Evolutionary conservation across 352 stramenopile species (phyloP), one percentile per base, ranked within the genome.

Genomic region (Pythium plurisporium): DNA sequence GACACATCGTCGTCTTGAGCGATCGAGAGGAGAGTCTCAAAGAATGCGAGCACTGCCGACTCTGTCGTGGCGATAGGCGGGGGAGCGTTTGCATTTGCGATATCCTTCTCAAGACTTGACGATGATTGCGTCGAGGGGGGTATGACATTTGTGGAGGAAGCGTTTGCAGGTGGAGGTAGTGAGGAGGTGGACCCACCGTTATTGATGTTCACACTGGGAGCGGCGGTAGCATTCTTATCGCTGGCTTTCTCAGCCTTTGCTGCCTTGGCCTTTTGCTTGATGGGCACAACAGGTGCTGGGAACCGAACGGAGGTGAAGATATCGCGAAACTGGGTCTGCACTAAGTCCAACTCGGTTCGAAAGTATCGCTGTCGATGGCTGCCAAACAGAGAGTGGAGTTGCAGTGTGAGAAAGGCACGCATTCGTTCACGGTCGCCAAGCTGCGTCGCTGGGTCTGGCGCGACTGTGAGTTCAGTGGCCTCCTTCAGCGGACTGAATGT

Each of bases 331-430:
- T 75, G 67, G 3, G 52, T 37, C 46, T 88, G 71, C 7, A 86
- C 48, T 17, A 93, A 51, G 37, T 89, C 80, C 17, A 91, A 57
- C 27, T 93, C 83, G 12, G 75, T 83, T 23, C 68, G 50, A 17
- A 89, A 57, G 57, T 93, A 93, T 27, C 73, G 75, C 30, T 86
- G 72, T 0, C 74, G 80, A 57, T 93, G 83, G 33, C 67, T 83
- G 0, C 74, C 83, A 59, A 93, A 93, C 7, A 93, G 68, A 11
- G 81, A 89, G 51, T 93, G 83, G 19, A 93, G 69, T 57, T 93
- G 83, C 1, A 89, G 67, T 42, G 65, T 72, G 20, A 93, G 67
- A 49, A 93, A 93, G 1, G 73, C 76, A 15, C 70, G 72, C 65
- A 93, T 89, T 4, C 83, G 73, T 36, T 84, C 67, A 10, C 71